Evolutionary conservation across 306 rosid genomes (phyloP), one percentile per base, ranked within the genome.

Genomic region (Cucurbita ficifolia): DNA sequence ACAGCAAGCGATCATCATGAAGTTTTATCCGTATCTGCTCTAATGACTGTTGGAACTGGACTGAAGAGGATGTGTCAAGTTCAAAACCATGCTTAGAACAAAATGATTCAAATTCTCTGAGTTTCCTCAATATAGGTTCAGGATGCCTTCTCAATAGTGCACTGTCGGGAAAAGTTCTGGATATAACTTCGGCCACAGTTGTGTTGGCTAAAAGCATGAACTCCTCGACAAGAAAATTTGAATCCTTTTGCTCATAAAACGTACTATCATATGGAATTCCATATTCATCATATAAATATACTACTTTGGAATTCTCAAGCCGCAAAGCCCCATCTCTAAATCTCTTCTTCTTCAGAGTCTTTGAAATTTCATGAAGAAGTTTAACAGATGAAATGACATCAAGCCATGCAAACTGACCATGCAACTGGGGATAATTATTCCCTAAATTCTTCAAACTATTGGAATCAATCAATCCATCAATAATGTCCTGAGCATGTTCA

Each of bases 81-180:
- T 86, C 87, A 40, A 90, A 82, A 61, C 95, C 95, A 78, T 90
- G 92, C 82, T 84, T 91, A 45, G 53, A 80, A 85, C 98, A 94
- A 82, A 94, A 94, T 74, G 86, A 78, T 79, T 88, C 88, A 46
- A 90, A 85, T 77, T 90, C 97, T 79, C 52, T 85, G 53, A 94
- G 85, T 78, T 94, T 94, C 62, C 92, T 82, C 77, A 78, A 53
- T 73, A 84, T 87, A 73, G 98, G 98, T 74, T 89, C 90, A 21
- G 96, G 97, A 79, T 94, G 98, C 81, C 88, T 89, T 69, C 98
- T 83, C 80, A 94, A 72, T 72, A 94, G 84, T 75, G 97, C 97
- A 75, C 67, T 57, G 45, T 86, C 86, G 24, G 98, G 96, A 70
- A 86, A 91, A 79, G 96, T 94, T 82, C 92, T 85, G 74, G 85